Evolutionary conservation across 1,284 basidiomycete species (phyloP).

Genomic region (Ustilago curta): DNA sequence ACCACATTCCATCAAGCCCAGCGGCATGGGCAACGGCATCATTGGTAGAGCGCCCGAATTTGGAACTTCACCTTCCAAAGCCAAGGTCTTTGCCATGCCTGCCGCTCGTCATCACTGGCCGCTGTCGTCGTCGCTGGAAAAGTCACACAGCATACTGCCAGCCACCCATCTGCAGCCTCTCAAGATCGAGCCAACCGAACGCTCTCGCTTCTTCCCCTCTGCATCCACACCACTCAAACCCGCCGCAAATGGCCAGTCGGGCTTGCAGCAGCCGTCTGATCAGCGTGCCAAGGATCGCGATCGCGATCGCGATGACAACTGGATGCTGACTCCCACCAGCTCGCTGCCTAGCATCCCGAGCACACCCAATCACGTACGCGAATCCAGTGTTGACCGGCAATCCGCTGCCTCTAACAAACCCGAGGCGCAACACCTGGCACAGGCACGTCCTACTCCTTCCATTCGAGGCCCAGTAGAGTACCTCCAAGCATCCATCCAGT

Average conservation of each 20-base stretch:
- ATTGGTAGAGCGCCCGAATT: slow-evolving; percentile 45
- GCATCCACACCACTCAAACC: slow-evolving; percentile 27
- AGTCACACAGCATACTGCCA: slow-evolving; percentile 11
- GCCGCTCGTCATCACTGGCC: slow-evolving; percentile 37
- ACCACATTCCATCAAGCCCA: slow-evolving; percentile 42
- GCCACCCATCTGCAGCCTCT: slow-evolving; percentile 40
- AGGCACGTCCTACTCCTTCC: slow-evolving; percentile 9
- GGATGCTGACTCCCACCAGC: slow-evolving; percentile 58
- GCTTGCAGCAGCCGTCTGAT: neutral
- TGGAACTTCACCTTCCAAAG: slow-evolving; percentile 35
- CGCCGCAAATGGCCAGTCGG: neutral
- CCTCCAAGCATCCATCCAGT: slow-evolving; percentile 23
- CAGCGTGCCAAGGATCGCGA: slow-evolving; percentile 20
- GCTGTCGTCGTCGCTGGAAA: slow-evolving; percentile 41
- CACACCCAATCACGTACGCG: slow-evolving; percentile 39
- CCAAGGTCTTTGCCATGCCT: slow-evolving; percentile 8
- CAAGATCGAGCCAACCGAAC: slow-evolving; percentile 30
- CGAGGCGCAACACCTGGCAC: neutral
- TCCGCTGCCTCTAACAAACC: slow-evolving; percentile 1
- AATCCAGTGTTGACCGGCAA: slow-evolving; percentile 29
- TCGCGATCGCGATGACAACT: slow-evolving; percentile 45
- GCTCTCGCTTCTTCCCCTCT: slow-evolving; percentile 33
- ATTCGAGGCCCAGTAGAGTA: slow-evolving; percentile 38
- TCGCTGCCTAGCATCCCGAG: slow-evolving; percentile 58
- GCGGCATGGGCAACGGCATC: slow-evolving; percentile 42